A percentile compares a stretch with the other conserved stretches of the same genome.
These are phyloP conservation scores for Aristolochia californica DNA, from an alignment of 164 flowering plant genomes.

Conservation along the genomic window DNA sequence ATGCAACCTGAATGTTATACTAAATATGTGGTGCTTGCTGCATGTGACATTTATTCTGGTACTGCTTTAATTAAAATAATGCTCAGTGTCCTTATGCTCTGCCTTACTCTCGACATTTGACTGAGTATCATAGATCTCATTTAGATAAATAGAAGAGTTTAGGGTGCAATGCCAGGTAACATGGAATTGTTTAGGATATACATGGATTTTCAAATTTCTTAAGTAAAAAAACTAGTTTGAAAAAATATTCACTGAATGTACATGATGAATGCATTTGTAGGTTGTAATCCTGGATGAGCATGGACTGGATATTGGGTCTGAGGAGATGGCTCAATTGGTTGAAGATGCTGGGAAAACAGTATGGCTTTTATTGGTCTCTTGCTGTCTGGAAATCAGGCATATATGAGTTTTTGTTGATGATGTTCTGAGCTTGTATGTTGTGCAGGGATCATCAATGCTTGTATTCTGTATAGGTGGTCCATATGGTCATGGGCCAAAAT, in stretches of 20 bases:
- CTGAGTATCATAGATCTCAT: not conserved
- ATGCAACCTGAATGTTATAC: not conserved
- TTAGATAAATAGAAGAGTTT: too few species aligned
- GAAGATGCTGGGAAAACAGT: constrained; percentile 71
- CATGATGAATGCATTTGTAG: not conserved
- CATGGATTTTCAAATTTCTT: not conserved
- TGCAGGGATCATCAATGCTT: constrained; percentile 65
- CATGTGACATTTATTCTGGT: not conserved
- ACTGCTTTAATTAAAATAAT: not conserved
- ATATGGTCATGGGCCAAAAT: constrained; percentile 69
- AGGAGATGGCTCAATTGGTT: constrained; percentile 72
- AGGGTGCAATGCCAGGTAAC: too few species aligned
- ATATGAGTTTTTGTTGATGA: too few species aligned
- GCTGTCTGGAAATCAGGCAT: not conserved
- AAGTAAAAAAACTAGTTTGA: not conserved
- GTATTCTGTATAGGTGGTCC: constrained; percentile 89
- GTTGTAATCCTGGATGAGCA: constrained; percentile 81
- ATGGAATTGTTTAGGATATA: not conserved
- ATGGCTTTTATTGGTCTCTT: constrained; percentile 7
- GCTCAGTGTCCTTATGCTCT: too few species aligned
- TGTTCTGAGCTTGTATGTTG: not conserved
- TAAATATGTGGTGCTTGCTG: not conserved
- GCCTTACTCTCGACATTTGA: not conserved
- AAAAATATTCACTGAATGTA: not conserved
- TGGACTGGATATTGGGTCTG: constrained; percentile 62